A percentile compares a stretch with the other conserved stretches of the same genome.
These are phyloP conservation scores for Blastocladiella britannica DNA, from an alignment of 192 early-diverging fungal species.

Conservation along the genomic window DNA sequence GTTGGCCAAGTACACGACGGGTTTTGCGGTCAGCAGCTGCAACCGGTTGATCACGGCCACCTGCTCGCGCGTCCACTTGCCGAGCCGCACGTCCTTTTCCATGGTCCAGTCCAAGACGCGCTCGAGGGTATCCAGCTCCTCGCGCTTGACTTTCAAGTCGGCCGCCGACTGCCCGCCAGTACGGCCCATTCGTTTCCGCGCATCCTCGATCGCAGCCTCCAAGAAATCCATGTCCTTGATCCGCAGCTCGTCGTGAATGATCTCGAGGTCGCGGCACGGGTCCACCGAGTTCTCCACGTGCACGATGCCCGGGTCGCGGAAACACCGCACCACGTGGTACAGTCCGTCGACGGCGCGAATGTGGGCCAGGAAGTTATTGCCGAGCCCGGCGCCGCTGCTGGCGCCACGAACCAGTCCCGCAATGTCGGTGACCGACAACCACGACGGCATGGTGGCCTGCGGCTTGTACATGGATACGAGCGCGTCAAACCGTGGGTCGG, in stretches of 20 bases:
- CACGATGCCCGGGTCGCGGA: slow-evolving; percentile 81
- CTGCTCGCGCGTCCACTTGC: slow-evolving; percentile 40
- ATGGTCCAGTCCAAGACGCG: slow-evolving; percentile 10
- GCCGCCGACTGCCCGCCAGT: slow-evolving; percentile 5
- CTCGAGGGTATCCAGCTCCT: slow-evolving; percentile 9
- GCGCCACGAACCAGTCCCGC: slow-evolving; percentile 94
- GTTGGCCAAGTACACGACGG: slow-evolving; percentile 52
- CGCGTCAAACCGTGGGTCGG: slow-evolving; percentile 76
- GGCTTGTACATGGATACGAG: slow-evolving; percentile 47
- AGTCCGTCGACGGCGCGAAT: slow-evolving; percentile 68
- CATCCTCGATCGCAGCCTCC: slow-evolving; percentile 29
- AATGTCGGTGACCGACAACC: slow-evolving; percentile 88
- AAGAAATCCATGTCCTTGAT: slow-evolving; percentile 50
- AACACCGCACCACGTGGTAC: slow-evolving; percentile 62
- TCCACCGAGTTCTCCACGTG: slow-evolving; percentile 69
- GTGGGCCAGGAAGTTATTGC: slow-evolving; percentile 90
- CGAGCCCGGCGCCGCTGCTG: slow-evolving; percentile 49
- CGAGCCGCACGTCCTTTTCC: slow-evolving; percentile 41
- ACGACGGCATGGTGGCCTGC: slow-evolving; percentile 42
- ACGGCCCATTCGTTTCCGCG: slow-evolving; percentile 10
- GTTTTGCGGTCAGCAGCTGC: slow-evolving; percentile 58
- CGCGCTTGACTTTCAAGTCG: slow-evolving; percentile 9
- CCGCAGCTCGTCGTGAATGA: slow-evolving; percentile 86
- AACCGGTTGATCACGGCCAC: slow-evolving; percentile 47
- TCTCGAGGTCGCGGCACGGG: slow-evolving; percentile 78